phyloP scores from a whole-genome alignment of 805 yeast species.

The Metschnikowia aberdeeniae region DNA sequence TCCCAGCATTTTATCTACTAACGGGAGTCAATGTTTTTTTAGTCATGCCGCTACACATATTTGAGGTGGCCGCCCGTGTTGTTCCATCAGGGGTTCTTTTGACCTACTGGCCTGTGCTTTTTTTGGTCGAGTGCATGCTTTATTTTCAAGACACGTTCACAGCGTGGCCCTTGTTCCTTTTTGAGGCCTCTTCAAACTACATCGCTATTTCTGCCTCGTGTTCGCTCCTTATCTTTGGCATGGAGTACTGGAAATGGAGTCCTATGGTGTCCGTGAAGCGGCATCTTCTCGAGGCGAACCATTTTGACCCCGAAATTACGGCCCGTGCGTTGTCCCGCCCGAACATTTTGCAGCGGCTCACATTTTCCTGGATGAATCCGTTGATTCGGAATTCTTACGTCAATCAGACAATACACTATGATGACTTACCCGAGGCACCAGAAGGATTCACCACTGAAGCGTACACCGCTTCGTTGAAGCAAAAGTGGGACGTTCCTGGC shows the following conservation, averaged over 20 bases:
- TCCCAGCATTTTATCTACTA: conserved; percentile 15
- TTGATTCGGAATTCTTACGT: conserved; percentile 37
- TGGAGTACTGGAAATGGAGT: conserved; percentile 37
- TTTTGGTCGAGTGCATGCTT: conserved; percentile 17
- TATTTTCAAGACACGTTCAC: conserved; percentile 27
- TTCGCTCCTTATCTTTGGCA: conserved; percentile 27
- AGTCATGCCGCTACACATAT: conserved; percentile 40
- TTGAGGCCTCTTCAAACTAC: conserved; percentile 4
- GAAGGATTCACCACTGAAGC: conserved; percentile 21
- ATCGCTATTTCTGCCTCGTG: conserved; percentile 18
- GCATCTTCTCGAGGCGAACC: background rate
- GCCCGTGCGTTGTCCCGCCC: conserved; percentile 18
- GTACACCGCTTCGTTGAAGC: conserved; percentile 16
- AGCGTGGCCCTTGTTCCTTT: conserved; percentile 19
- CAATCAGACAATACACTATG: conserved; percentile 28
- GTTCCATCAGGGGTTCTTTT: conserved; percentile 37
- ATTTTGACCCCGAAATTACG: conserved; percentile 17
- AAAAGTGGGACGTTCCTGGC: conserved; percentile 15
- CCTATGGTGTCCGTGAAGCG: conserved; percentile 22
- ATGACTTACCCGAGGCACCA: conserved; percentile 31
- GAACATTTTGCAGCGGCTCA: conserved; percentile 34
- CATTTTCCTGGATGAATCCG: conserved; percentile 48
- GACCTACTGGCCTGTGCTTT: conserved; percentile 36
- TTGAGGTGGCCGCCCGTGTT: conserved; percentile 40
- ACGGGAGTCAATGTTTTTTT: conserved; percentile 2